Percentiles rank a stretch among this genome's conserved stretches.
Evolutionary conservation across 495 filamentous ascomycete genomes (phyloP).

Genomic region (Podospora pseudoanserina): DNA sequence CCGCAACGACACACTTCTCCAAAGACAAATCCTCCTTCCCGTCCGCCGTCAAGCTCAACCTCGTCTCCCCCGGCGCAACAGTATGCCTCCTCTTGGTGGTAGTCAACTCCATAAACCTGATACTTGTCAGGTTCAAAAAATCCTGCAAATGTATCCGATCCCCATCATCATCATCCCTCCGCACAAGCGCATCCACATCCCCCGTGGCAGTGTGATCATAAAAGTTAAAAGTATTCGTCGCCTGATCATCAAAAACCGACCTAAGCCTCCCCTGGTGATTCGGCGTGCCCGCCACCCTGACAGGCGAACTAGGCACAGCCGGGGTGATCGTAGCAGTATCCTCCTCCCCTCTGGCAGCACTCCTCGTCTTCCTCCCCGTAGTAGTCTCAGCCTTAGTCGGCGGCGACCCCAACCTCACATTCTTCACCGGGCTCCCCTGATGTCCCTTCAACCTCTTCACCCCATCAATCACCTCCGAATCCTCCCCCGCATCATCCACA

Average conservation of each 20-base stretch:
- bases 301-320: conserved; percentile 43
- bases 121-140: conserved; percentile 90
- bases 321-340: conserved; percentile 35
- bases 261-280: conserved; percentile 47
- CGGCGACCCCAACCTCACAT: conserved; percentile 62
- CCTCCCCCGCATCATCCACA: conserved; percentile 62
- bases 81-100: conserved; percentile 87
- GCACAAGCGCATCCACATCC: conserved; percentile 29
- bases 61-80: conserved; percentile 53
- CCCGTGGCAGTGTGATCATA: conserved; percentile 34
- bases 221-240: conserved; percentile 46
- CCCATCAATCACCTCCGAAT: conserved; percentile 57
- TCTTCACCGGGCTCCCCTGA: conserved; percentile 74
- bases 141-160: conserved; percentile 83
- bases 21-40: conserved; percentile 54
- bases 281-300: conserved; percentile 48
- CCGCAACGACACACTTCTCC: conserved; percentile 79
- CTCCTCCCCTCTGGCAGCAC: conserved; percentile 36
- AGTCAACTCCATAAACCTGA: conserved; percentile 95
- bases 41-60: conserved; percentile 41
- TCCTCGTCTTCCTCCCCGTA: conserved; percentile 53
- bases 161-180: conserved; percentile 41
- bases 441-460: conserved; percentile 68
- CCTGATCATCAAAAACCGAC: conserved; percentile 41
- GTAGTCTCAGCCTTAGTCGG: conserved; percentile 61